Evolutionary conservation across 1,284 basidiomycete genomes (phyloP).

Genomic region (Taiwanofungus camphoratus): DNA sequence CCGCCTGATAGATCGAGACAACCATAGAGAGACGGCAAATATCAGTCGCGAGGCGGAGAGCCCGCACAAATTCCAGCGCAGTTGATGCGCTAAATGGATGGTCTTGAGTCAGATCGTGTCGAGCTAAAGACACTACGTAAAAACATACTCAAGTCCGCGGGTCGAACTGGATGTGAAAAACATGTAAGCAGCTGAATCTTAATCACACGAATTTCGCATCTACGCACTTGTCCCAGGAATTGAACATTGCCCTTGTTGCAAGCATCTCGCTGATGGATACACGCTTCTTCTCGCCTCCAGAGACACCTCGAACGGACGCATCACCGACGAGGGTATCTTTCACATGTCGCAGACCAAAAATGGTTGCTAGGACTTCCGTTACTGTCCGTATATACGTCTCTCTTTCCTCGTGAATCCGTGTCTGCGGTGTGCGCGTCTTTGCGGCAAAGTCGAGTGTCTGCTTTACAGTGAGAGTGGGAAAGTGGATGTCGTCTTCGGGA

Average conservation of each 20-base stretch:
- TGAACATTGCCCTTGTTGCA: slow-evolving; percentile 51
- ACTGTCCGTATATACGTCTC: slow-evolving; percentile 41
- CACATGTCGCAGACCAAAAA: slow-evolving; percentile 70
- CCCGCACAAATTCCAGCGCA: slow-evolving; percentile 52
- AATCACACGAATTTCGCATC: background rate
- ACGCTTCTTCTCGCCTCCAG: slow-evolving; percentile 79
- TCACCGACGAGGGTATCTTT: slow-evolving; percentile 65
- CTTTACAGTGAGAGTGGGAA: slow-evolving; percentile 69
- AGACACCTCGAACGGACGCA: slow-evolving; percentile 69
- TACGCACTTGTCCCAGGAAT: slow-evolving; percentile 69
- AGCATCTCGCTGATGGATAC: slow-evolving; percentile 74
- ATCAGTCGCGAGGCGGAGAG: slow-evolving; percentile 52
- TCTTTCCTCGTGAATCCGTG: slow-evolving; percentile 39
- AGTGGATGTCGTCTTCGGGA: slow-evolving; percentile 72
- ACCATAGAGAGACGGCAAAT: slow-evolving; percentile 44
- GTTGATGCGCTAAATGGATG: slow-evolving; percentile 44
- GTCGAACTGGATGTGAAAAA: slow-evolving; percentile 36
- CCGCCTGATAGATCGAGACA: slow-evolving; percentile 60
- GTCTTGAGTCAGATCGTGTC: slow-evolving; percentile 4
- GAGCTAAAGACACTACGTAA: background rate
- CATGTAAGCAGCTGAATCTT: background rate
- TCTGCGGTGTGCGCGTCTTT: slow-evolving; percentile 51
- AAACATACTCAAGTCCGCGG: slow-evolving; percentile 35
- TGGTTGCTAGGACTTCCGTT: slow-evolving; percentile 53
- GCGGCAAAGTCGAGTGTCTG: slow-evolving; percentile 64